Evolutionary conservation across 768 basidiomycete genomes (phyloP).

Genomic region (Mycena maculata): DNA sequence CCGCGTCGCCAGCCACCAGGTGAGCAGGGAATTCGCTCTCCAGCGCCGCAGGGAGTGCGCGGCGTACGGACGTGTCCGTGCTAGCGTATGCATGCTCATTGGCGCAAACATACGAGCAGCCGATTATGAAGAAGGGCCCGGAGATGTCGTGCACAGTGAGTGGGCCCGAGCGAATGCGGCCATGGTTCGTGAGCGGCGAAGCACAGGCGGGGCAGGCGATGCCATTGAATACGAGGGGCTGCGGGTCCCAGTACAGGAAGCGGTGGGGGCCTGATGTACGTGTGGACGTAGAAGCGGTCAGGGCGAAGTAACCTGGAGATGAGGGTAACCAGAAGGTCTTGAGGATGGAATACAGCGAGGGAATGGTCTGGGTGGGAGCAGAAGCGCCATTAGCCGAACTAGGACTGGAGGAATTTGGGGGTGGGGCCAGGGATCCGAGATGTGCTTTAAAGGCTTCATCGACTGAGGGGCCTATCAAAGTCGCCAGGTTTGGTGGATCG

Average conservation of each 20-base stretch:
- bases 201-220: conserved; percentile 79
- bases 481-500: conserved; percentile 71
- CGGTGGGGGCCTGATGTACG: conserved; percentile 79
- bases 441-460: conserved; percentile 87
- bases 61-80: conserved; percentile 78
- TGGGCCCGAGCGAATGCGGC: conserved; percentile 79
- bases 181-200: conserved; percentile 69
- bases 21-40: conserved; percentile 81
- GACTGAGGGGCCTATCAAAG: conserved; percentile 69
- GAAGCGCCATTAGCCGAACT: neutral
- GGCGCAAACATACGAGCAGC: conserved; percentile 82
- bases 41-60: conserved; percentile 73
- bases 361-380: conserved; percentile 58
- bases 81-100: conserved; percentile 76
- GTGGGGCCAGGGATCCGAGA: conserved; percentile 66
- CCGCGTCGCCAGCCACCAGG: conserved; percentile 65
- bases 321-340: conserved; percentile 89
- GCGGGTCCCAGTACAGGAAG: conserved; percentile 91
- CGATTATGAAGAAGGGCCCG: conserved; percentile 85
- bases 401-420: conserved; percentile 49
- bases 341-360: conserved; percentile 78
- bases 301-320: conserved; percentile 79
- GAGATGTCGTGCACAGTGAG: conserved; percentile 85
- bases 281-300: conserved; percentile 74
- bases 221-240: conserved; percentile 85